A percentile compares a stretch with the other conserved stretches of the same genome.
These are phyloP conservation scores for Thraustochytrium sp. DNA, from an alignment of 352 stramenopile species.

Conservation along the genomic window DNA sequence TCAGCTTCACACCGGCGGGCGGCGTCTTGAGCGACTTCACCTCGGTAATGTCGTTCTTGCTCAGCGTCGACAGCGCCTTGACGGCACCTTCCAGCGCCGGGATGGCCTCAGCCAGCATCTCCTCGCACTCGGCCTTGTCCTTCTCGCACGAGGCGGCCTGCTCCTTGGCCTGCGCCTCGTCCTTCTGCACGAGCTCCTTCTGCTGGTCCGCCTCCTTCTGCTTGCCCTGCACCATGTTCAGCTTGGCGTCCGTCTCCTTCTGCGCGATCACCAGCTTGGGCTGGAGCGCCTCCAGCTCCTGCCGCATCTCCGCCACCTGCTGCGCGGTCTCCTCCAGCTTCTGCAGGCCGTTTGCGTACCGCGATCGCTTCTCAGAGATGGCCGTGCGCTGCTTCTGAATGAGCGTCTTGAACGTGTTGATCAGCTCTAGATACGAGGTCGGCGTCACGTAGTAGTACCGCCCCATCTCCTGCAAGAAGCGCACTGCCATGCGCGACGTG, in stretches of 20 bases:
- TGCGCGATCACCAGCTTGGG: slow-evolving; percentile 67
- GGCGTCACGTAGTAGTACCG: slow-evolving; percentile 89
- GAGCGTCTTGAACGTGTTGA: slow-evolving; percentile 88
- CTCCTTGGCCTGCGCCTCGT: slow-evolving; percentile 53
- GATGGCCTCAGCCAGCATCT: slow-evolving; percentile 81
- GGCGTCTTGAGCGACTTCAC: slow-evolving; percentile 95
- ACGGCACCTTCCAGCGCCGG: slow-evolving; percentile 80
- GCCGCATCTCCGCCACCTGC: slow-evolving; percentile 86
- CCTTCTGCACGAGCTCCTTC: slow-evolving; percentile 66
- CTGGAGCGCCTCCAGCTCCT: slow-evolving; percentile 81
- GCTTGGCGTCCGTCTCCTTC: slow-evolving; percentile 48
- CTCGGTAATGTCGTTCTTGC: slow-evolving; percentile 85
- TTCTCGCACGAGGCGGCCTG: slow-evolving; percentile 70
- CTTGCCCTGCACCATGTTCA: slow-evolving; percentile 52
- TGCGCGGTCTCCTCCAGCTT: slow-evolving; percentile 86
- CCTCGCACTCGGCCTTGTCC: slow-evolving; percentile 83
- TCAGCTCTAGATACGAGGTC: slow-evolving; percentile 85
- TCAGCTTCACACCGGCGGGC: slow-evolving; percentile 83
- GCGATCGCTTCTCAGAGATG: slow-evolving; percentile 76
- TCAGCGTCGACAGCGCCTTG: slow-evolving; percentile 83
- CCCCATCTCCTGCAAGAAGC: slow-evolving; percentile 73
- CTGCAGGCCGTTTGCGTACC: slow-evolving; percentile 83
- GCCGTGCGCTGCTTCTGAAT: slow-evolving; percentile 77
- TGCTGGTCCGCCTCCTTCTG: slow-evolving; percentile 81
- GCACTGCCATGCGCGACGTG: slow-evolving; percentile 65